Evolutionary conservation across 768 basidiomycete species (phyloP), one percentile per base, ranked within the genome.

Genomic region (Lyophyllum decastes): DNA sequence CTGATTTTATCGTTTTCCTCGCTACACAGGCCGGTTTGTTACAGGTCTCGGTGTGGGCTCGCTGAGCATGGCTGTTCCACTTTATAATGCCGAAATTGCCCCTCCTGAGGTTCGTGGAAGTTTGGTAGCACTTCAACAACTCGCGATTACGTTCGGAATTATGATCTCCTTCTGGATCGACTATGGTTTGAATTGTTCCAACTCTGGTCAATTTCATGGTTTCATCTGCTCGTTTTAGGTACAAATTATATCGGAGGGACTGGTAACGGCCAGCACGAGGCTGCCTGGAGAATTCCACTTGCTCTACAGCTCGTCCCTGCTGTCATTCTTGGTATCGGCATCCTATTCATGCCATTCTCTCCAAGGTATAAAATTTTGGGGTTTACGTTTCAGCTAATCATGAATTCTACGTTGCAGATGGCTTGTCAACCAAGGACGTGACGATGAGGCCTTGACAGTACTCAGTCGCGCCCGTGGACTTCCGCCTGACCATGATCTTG

Each of bases 21-120:
- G 0, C 7, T 33, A n/a, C n/a, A 10, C 38, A 77, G 76, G 89
- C 52, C 85, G 90, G 25, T 91, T 90, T 63, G 72, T 92, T 52
- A 90, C 89, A 50, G 91, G 91, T 79, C 72, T 92, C 45, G 91
- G 89, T 49, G 88, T 93, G 17, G 91, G 91, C 11, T 89, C 89
- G 2, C 74, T 92, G 21, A 89, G 87, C 63, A 91, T 91, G 89
- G 81, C 82, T n/a, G 90, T 93, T 11, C 91, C 91, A 1, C 77
- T 92, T 35, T 91, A 89, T 78, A 92, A 92, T 59, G 76, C 77
- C 38, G 81, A 81, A 69, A 82, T 91, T 53, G 85, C 87, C 1
- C 90, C 91, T 25, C 89, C 90, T 3, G 91, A 92, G 72, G 88
- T 93, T 16, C 84, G 91, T 60, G 91, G 91, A 12, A 87, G 86